Evolutionary conservation across 2,329 filamentous ascomycete species (phyloP), one percentile per base, ranked within the genome.

Genomic region (Colletotrichum sp.): DNA sequence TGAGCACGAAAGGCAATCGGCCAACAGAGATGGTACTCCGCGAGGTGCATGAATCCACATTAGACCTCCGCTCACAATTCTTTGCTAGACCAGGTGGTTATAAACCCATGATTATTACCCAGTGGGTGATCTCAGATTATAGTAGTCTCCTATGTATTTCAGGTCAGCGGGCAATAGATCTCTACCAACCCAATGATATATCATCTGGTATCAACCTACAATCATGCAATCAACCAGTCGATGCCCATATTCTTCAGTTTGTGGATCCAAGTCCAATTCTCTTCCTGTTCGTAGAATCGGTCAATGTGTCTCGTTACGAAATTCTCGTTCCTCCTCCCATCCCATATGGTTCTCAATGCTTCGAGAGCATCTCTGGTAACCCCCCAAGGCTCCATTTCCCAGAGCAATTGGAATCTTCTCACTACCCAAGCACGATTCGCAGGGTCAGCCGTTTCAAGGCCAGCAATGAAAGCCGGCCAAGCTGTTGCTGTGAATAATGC

Each of bases 381-480:
- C 0, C 65, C 65, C 65, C 65, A 68, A 28, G 65, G 65, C 65
- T 68, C 65, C 1, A 10, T 34, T 36, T 57, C 49, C 65, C 65
- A 68, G 44, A 68, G 65, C 26, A 9, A 5, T 36, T 57, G 30
- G 44, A 68, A 68, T 36, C 65, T 57, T 4, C 28, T 28, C 26
- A 36, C 44, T 55, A 68, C n/a, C 65, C 65, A 68, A 32, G 65
- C 65, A 57, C 13, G 65, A 55, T 68, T 68, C 18, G 28, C 34
- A 57, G 15, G 49, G 3, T 57, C 44, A 36, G 55, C 44, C 65
- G 44, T 68, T 68, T 68, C 65, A 7, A 68, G 44, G 44, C 65
- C 65, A 68, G 65, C 24, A 68, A 68, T 57, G 49, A 68, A 68
- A 68, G 65, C 65, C 49, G 65, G 65, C 65, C 65, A 68, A 28